These are phyloP conservation scores for Akanthomyces uredinophilus DNA, from an alignment of 2,329 filamentous ascomycete genomes.

Conservation along the genomic window DNA sequence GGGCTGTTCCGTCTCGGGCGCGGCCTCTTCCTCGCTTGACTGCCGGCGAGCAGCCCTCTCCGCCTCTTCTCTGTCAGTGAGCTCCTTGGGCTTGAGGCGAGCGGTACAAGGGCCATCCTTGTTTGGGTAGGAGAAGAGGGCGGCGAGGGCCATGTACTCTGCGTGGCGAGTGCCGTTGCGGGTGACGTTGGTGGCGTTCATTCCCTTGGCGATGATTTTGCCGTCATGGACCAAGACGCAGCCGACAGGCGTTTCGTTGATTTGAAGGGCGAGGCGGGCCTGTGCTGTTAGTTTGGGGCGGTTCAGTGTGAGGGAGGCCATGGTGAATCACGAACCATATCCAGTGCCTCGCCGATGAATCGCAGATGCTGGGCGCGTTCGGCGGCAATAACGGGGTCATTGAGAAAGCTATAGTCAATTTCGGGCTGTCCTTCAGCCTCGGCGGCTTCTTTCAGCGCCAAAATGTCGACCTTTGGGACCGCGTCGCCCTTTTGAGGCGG, in stretches of 20 bases:
- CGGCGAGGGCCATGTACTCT: constrained; percentile 80
- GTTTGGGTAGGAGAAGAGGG: constrained; percentile 42
- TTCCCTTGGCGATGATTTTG: constrained; percentile 77
- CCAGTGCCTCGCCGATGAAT: constrained; percentile 82
- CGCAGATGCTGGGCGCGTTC: constrained; percentile 33
- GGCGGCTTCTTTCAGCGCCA: neutral
- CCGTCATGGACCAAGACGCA: constrained; percentile 85
- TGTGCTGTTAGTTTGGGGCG: constrained; percentile 35
- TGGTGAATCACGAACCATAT: constrained; percentile 60
- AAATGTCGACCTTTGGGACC: neutral
- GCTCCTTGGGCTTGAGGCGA: constrained; percentile 30
- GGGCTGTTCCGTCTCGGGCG: neutral
- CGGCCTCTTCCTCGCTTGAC: constrained; percentile 23
- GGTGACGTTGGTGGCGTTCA: constrained; percentile 94
- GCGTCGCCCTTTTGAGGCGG: constrained; percentile 1
- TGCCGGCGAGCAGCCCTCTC: constrained; percentile 9
- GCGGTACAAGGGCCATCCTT: constrained; percentile 27
- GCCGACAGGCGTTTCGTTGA: constrained; percentile 92
- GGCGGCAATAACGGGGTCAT: constrained; percentile 27
- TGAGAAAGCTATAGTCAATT: constrained; percentile 5
- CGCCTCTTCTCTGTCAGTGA: constrained; percentile 20
- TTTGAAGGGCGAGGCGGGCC: constrained; percentile 78
- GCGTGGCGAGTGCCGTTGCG: constrained; percentile 91
- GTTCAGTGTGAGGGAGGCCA: neutral
- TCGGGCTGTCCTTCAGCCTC: neutral